Evolutionary conservation across 805 yeast species (phyloP).

Genomic region (Candida manassasensis): DNA sequence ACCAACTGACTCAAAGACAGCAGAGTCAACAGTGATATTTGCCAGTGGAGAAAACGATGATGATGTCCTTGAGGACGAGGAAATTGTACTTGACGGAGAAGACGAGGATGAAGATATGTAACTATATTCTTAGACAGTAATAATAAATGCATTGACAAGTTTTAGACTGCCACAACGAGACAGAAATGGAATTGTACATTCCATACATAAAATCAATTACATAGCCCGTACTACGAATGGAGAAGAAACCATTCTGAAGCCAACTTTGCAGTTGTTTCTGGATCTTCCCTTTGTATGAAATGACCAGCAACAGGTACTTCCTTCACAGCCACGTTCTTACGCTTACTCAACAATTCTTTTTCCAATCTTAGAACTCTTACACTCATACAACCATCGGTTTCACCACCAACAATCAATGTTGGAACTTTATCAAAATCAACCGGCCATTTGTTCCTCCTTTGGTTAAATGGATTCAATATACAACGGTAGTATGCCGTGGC

Average conservation of each 20-base stretch:
- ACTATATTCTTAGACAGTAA: conserved; percentile 2
- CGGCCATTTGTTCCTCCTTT: conserved; percentile 16
- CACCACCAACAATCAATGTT: conserved; percentile 31
- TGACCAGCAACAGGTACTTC: conserved; percentile 29
- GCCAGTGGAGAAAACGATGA: conserved; percentile 41
- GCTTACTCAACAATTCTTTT: conserved; percentile 13
- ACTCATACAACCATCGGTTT: conserved; percentile 38
- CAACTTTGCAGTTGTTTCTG: conserved; percentile 21
- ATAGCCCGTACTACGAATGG: too few species aligned
- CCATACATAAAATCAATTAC: too few species aligned
- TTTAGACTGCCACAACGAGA: not conserved
- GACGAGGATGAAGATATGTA: conserved; percentile 21
- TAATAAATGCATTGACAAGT: not conserved
- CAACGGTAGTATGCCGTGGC: conserved; percentile 39
- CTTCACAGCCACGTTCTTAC: conserved; percentile 12
- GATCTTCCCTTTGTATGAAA: conserved; percentile 38
- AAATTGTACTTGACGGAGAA: conserved; percentile 28
- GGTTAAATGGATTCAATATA: conserved; percentile 17
- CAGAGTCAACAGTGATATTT: conserved; percentile 28
- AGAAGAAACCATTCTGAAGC: conserved; percentile 25
- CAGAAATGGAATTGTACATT: too few species aligned
- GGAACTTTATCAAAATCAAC: conserved; percentile 35
- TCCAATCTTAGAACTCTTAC: conserved; percentile 22
- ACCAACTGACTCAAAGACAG: conserved; percentile 9
- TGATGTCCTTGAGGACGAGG: conserved; percentile 32